Evolutionary conservation across 768 basidiomycete genomes (phyloP).

Genomic region (Kwoniella bestiolae): DNA sequence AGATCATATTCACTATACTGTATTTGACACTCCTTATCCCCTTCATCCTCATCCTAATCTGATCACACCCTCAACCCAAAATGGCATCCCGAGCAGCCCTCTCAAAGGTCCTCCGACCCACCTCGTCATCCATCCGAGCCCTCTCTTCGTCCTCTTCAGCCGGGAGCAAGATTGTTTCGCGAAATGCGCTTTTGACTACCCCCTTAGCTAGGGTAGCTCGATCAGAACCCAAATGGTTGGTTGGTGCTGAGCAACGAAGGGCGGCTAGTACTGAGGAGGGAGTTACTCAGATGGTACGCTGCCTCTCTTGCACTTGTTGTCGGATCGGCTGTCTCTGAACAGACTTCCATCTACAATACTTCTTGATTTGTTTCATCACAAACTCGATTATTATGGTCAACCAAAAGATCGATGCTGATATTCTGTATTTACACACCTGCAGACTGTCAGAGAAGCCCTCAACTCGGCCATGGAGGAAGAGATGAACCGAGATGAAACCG

Average conservation of each 20-base stretch:
- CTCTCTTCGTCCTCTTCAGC: slow-evolving; percentile 26
- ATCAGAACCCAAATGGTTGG: slow-evolving; percentile 39
- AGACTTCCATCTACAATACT: background rate
- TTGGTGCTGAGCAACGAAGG: slow-evolving; percentile 42
- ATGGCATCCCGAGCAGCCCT: slow-evolving; percentile 47
- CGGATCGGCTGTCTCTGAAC: background rate
- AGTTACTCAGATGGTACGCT: slow-evolving; percentile 49
- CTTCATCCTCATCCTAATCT: slow-evolving; percentile 5
- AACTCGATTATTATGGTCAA: background rate
- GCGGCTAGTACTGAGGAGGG: slow-evolving; percentile 49
- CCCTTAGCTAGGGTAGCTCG: slow-evolving; percentile 50
- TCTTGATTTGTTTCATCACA: too few species aligned
- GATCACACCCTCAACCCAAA: slow-evolving; percentile 16
- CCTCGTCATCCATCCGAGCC: slow-evolving; percentile 6
- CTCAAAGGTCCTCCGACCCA: slow-evolving; percentile 27
- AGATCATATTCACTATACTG: background rate
- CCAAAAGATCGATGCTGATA: background rate
- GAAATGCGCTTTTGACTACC: slow-evolving; percentile 47
- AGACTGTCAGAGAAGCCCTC: slow-evolving; percentile 96
- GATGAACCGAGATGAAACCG: slow-evolving; percentile 92
- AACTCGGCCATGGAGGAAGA: slow-evolving; percentile 99
- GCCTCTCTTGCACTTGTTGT: background rate
- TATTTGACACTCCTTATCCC: background rate
- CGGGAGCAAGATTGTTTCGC: slow-evolving; percentile 25
- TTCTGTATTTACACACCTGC: background rate